Evolutionary conservation across 805 yeast genomes (phyloP).

Genomic region (Kuraishia floccosa): DNA sequence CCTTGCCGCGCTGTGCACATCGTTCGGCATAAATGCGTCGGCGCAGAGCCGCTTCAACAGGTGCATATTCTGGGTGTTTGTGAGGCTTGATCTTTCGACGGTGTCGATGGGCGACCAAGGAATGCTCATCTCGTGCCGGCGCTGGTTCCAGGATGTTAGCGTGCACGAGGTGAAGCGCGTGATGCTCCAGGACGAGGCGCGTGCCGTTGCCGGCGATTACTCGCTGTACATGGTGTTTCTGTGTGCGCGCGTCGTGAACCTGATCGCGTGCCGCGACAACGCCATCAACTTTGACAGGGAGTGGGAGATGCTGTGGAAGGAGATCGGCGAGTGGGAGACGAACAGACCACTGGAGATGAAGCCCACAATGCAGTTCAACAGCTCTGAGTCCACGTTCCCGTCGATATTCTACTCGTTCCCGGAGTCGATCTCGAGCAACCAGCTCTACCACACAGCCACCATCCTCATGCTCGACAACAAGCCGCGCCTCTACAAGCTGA

Average conservation of each 20-base stretch:
- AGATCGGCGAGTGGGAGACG: slow-evolving; percentile 23
- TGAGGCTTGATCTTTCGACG: slow-evolving; percentile 26
- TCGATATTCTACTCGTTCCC: slow-evolving; percentile 22
- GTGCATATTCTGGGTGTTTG: slow-evolving; percentile 32
- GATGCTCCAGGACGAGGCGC: slow-evolving; percentile 6
- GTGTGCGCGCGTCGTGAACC: slow-evolving; percentile 22
- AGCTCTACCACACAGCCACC: slow-evolving; percentile 25
- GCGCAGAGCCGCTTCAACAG: slow-evolving; percentile 20
- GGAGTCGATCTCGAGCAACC: slow-evolving; percentile 24
- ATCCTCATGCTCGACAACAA: slow-evolving; percentile 26
- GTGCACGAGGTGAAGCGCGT: slow-evolving; percentile 10
- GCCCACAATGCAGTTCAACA: slow-evolving; percentile 16
- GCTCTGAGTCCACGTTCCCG: slow-evolving; percentile 21
- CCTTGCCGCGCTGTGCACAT: slow-evolving; percentile 23
- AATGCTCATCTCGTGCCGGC: slow-evolving; percentile 19
- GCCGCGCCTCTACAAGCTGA: slow-evolving; percentile 21
- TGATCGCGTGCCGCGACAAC: slow-evolving; percentile 15
- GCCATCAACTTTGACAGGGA: slow-evolving; percentile 18
- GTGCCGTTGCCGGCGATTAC: slow-evolving; percentile 9
- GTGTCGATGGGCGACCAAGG: slow-evolving; percentile 24
- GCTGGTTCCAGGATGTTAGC: slow-evolving; percentile 18
- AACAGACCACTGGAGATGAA: slow-evolving; percentile 23
- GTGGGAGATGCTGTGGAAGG: slow-evolving; percentile 29
- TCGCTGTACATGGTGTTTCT: slow-evolving; percentile 24
- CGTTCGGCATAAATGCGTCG: slow-evolving; percentile 25